Evolutionary conservation across 192 early-diverging fungal species (phyloP).

Genomic region (Umbelopsis ramanniana): DNA sequence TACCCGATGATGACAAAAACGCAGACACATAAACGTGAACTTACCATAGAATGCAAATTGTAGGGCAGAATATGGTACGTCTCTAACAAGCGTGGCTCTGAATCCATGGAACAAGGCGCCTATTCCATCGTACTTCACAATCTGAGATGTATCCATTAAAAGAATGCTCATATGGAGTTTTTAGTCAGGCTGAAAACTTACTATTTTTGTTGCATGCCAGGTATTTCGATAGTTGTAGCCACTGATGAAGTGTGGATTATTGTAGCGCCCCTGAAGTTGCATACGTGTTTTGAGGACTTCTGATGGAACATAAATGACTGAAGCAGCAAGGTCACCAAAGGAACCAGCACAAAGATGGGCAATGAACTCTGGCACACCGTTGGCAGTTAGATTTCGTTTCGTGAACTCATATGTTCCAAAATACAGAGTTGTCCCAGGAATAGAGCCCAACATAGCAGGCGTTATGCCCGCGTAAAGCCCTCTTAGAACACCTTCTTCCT

Average conservation of each 20-base stretch:
- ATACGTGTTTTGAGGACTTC: slow-evolving; percentile 77
- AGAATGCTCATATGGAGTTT: background rate
- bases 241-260: slow-evolving; percentile 68
- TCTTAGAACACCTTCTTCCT: slow-evolving; percentile 55
- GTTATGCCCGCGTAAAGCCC: slow-evolving; percentile 60
- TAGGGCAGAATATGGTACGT: slow-evolving; percentile 62
- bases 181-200: slow-evolving; percentile 29
- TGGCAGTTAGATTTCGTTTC: slow-evolving; percentile 54
- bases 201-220: slow-evolving; percentile 59
- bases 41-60: slow-evolving; percentile 68
- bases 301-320: slow-evolving; percentile 62
- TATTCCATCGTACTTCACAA: slow-evolving; percentile 67
- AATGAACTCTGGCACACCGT: slow-evolving; percentile 48
- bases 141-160: slow-evolving; percentile 17
- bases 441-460: slow-evolving; percentile 58
- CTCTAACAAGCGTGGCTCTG: slow-evolving; percentile 57
- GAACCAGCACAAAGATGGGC: slow-evolving; percentile 61
- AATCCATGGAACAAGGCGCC: slow-evolving; percentile 62
- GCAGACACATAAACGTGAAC: background rate
- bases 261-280: slow-evolving; percentile 78
- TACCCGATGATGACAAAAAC: background rate
- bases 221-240: slow-evolving; percentile 76
- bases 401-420: slow-evolving; percentile 63
- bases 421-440: slow-evolving; percentile 60
- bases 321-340: slow-evolving; percentile 58